Conservation (phyloP, 139 green algal species). For the Tetradesmus obliquus region DNA sequence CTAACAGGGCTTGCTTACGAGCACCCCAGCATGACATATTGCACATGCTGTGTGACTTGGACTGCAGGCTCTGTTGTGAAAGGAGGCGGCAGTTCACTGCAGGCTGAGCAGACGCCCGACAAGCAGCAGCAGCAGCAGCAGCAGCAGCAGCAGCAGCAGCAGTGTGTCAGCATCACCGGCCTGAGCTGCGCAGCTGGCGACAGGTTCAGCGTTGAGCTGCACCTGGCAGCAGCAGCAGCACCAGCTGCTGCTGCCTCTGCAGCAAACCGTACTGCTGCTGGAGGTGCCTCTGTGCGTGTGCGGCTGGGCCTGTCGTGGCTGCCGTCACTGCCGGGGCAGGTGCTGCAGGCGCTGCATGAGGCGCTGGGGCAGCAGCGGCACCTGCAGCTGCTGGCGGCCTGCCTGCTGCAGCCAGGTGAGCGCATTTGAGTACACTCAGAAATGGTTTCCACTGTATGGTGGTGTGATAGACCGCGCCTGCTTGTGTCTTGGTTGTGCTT, state of each 20-base stretch:
- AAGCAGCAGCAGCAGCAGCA: conserved; percentile 3
- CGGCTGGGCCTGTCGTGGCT: conserved; percentile 55
- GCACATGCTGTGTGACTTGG: not conserved
- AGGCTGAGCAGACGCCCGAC: not conserved
- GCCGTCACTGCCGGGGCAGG: conserved; percentile 48
- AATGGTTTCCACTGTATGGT: too few species aligned
- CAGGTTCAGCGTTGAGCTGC: conserved; percentile 54
- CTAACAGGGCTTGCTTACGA: too few species aligned
- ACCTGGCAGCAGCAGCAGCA: conserved; percentile 1
- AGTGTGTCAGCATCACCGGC: not conserved
- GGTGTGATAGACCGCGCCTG: too few species aligned
- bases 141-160: not conserved
- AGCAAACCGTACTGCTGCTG: not conserved
- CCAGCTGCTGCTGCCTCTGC: not conserved
- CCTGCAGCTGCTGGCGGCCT: conserved; percentile 51
- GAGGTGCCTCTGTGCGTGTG: conserved; percentile 46
- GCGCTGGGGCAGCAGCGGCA: conserved; percentile 52
- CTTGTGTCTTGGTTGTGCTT: not conserved
- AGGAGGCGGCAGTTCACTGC: not conserved
- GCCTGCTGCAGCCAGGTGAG: conserved; percentile 45
- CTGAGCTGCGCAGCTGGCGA: conserved; percentile 49
- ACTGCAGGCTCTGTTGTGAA: not conserved
- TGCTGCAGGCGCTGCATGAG: conserved; percentile 60
- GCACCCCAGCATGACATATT: too few species aligned
- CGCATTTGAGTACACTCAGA: not conserved